A percentile compares a stretch with the other conserved stretches of the same genome.
phyloP scores from a whole-genome alignment of 1,284 basidiomycete species.

The Coniferiporia sulphurascens region DNA sequence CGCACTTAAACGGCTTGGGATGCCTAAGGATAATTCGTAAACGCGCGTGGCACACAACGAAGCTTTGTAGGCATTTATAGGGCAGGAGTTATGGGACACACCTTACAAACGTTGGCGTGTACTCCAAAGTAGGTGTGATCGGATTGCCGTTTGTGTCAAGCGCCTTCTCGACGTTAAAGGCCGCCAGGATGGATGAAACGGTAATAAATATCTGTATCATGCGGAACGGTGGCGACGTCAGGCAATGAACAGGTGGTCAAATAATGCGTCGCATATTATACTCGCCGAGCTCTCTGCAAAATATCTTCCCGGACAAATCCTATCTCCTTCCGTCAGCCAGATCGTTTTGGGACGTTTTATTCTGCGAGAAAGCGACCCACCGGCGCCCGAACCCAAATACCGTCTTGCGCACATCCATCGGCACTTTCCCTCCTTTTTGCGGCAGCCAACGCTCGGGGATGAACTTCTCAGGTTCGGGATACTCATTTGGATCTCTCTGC shows the following conservation, averaged over 20 bases:
- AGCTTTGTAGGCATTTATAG: neutral
- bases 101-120: slow-evolving; percentile 8
- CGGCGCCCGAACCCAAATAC: slow-evolving; percentile 14
- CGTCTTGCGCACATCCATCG: slow-evolving; percentile 1
- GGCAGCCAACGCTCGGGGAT: slow-evolving; percentile 14
- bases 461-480: slow-evolving; percentile 16
- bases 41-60: too few species aligned
- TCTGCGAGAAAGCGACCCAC: neutral
- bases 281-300: slow-evolving; percentile 5
- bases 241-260: neutral
- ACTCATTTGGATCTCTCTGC: slow-evolving; percentile 11
- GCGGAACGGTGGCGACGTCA: neutral
- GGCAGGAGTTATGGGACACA: neutral
- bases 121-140: slow-evolving; percentile 3
- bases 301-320: slow-evolving; percentile 12
- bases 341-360: neutral
- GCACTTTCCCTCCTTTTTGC: neutral
- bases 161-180: slow-evolving; percentile 19
- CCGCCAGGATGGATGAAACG: slow-evolving; percentile 17
- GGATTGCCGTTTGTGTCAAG: slow-evolving; percentile 17
- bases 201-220: slow-evolving; percentile 7
- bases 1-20: slow-evolving; percentile 7
- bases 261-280: too few species aligned
- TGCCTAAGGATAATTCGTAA: neutral
- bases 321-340: neutral